phyloP scores from a whole-genome alignment of 2,329 filamentous ascomycete species.

The Verticillium longisporum region DNA sequence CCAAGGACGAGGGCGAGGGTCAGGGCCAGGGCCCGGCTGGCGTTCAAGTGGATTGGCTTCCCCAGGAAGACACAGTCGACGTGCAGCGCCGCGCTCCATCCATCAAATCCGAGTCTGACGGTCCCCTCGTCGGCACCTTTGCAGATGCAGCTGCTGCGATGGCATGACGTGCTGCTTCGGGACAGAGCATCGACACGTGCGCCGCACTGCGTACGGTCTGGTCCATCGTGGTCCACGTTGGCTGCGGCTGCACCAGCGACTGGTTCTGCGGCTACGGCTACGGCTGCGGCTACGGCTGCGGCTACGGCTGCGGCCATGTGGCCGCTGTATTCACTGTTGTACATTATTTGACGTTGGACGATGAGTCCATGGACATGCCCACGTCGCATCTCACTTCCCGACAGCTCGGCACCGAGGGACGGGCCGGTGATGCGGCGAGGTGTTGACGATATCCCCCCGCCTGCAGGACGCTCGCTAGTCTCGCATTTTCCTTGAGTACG shows the following conservation, averaged over 20 bases:
- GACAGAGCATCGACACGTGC: not conserved
- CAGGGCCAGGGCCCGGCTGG: constrained; percentile 21
- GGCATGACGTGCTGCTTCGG: constrained; percentile 19
- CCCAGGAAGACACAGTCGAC: constrained; percentile 40
- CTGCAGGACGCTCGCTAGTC: not conserved
- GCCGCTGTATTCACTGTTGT: not conserved
- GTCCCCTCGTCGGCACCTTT: constrained; percentile 52
- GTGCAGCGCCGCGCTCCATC: constrained; percentile 30
- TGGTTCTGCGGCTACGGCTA: not conserved
- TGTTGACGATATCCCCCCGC: constrained; percentile 1
- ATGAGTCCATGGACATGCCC: constrained; percentile 1
- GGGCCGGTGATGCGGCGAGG: constrained; percentile 1
- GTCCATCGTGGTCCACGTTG: not conserved
- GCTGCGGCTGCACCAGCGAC: not conserved
- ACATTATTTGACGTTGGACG: not conserved
- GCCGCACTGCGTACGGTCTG: not conserved
- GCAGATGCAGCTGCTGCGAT: constrained; percentile 51
- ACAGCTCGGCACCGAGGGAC: constrained; percentile 1
- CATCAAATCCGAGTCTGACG: constrained; percentile 30
- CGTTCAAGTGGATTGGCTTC: constrained; percentile 48
- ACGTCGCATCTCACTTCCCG: constrained; percentile 2
- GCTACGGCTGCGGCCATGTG: not conserved
- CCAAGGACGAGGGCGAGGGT: constrained; percentile 30
- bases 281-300: not conserved
- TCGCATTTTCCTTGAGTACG: not conserved